Evolutionary conservation across 2,329 filamentous ascomycete species (phyloP).

Genomic region (Cryphonectria naterciae): DNA sequence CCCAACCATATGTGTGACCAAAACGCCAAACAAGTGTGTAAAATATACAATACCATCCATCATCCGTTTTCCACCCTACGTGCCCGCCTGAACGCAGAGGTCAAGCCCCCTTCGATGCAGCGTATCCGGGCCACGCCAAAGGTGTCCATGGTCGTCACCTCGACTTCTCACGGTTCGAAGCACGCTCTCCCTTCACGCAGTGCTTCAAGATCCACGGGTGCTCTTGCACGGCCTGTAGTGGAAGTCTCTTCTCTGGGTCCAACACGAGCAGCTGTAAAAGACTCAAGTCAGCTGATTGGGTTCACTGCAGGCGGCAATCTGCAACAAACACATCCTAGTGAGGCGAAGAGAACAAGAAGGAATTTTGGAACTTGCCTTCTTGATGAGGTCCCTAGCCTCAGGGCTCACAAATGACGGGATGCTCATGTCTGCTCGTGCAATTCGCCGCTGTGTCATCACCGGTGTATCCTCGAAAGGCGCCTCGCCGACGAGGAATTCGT

Average conservation of each 20-base stretch:
- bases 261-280: conserved; percentile 78
- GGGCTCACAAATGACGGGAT: conserved; percentile 88
- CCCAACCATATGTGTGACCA: conserved; percentile 6
- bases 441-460: conserved; percentile 90
- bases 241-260: conserved; percentile 90
- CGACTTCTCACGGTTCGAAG: conserved; percentile 54
- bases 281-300: conserved; percentile 28
- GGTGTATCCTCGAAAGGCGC: conserved; percentile 96
- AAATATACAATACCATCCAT: conserved; percentile 15
- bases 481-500: conserved; percentile 95
- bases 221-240: conserved; percentile 82
- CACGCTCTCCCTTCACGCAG: conserved; percentile 70
- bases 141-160: conserved; percentile 32
- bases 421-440: conserved; percentile 87
- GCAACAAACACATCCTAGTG: background rate
- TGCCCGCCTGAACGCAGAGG: background rate
- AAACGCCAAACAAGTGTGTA: conserved; percentile 28
- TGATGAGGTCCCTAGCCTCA: conserved; percentile 91
- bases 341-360: background rate
- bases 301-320: background rate
- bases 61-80: background rate
- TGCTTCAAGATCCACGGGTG: conserved; percentile 99
- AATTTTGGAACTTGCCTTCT: conserved; percentile 67
- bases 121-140: background rate
- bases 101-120: background rate